These are phyloP conservation scores for Mycena sp. DNA, from an alignment of 1,284 basidiomycete species.

Conservation along the genomic window DNA sequence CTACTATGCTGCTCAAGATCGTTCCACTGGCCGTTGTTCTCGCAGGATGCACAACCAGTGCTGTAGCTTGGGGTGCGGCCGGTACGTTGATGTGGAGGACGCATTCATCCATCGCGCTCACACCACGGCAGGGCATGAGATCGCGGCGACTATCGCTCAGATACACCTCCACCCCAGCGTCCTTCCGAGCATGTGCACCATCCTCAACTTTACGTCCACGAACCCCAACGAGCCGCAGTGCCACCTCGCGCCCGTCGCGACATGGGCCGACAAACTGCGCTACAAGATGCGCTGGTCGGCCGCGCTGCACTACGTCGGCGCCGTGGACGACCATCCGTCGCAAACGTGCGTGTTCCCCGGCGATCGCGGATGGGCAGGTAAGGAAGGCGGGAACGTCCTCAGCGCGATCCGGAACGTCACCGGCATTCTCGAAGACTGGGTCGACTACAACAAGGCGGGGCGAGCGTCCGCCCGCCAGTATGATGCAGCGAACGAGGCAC, in stretches of 20 bases:
- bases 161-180: constrained; percentile 86
- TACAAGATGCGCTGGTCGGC: constrained; percentile 74
- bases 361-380: constrained; percentile 78
- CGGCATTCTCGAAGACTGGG: constrained; percentile 61
- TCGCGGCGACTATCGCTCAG: constrained; percentile 93
- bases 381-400: constrained; percentile 75
- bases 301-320: constrained; percentile 80
- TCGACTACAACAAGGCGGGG: constrained; percentile 36
- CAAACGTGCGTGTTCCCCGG: constrained; percentile 84
- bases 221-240: constrained; percentile 59
- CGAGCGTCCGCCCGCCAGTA: constrained; percentile 33
- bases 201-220: constrained; percentile 64
- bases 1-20: constrained; percentile 6
- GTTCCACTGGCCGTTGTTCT: constrained; percentile 1
- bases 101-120: background rate
- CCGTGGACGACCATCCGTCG: constrained; percentile 79
- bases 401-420: constrained; percentile 82
- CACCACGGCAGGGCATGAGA: constrained; percentile 76
- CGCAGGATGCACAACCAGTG: constrained; percentile 23
- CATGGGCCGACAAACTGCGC: constrained; percentile 87
- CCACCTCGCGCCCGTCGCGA: constrained; percentile 81
- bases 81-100: constrained; percentile 9
- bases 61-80: constrained; percentile 40
- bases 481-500: constrained; percentile 64
- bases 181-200: constrained; percentile 72